Evolutionary conservation across 352 stramenopile genomes (phyloP).

Genomic region (Phytophthora pinifolia): DNA sequence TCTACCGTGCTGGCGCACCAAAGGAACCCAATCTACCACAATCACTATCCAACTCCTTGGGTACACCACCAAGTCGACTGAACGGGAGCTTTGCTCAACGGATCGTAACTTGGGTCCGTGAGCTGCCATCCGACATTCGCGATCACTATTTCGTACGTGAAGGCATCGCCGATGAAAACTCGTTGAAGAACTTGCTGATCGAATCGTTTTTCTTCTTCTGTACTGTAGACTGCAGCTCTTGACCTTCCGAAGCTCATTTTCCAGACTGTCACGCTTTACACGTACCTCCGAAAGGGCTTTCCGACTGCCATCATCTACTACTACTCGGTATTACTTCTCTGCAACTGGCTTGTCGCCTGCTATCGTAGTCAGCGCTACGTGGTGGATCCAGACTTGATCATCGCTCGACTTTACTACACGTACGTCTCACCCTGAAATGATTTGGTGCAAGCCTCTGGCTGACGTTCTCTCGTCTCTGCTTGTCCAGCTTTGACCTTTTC

Average conservation of each 20-base stretch:
- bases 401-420: constrained; percentile 44
- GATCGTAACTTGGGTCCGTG: not conserved
- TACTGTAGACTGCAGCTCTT: constrained; percentile 34
- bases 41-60: no score
- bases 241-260: constrained; percentile 53
- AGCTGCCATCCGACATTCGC: not conserved
- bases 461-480: not conserved
- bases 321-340: constrained; percentile 36
- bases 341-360: constrained; percentile 45
- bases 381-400: constrained; percentile 25
- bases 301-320: constrained; percentile 39
- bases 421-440: constrained; percentile 9
- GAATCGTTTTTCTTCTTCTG: not conserved
- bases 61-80: no score
- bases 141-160: not conserved
- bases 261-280: constrained; percentile 37
- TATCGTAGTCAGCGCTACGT: constrained; percentile 47
- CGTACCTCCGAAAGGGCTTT: constrained; percentile 43
- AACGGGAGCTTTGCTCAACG: not conserved
- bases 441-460: no score
- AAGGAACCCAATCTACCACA: not conserved
- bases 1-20: constrained; percentile 7
- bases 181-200: no score
- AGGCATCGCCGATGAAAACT: no score
- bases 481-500: constrained; percentile 44